Conservation (phyloP, 2,329 filamentous ascomycete species). For the Talaromyces islandicus region DNA sequence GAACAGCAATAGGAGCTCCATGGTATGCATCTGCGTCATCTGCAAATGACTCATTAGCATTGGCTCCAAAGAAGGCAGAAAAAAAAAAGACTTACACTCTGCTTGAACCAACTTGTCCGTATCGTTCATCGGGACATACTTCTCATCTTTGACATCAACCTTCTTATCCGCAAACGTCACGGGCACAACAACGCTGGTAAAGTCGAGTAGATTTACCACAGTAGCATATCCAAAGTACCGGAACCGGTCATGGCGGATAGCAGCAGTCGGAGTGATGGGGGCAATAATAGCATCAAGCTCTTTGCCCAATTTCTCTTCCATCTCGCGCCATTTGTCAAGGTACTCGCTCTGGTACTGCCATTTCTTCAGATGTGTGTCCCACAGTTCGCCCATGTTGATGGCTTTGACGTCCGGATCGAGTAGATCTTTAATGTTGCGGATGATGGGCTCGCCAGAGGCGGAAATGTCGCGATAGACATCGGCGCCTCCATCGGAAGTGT, state of each 20-base stretch:
- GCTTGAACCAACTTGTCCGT: constrained; percentile 17
- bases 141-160: neutral
- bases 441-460: constrained; percentile 31
- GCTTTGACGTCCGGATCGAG: constrained; percentile 16
- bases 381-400: constrained; percentile 20
- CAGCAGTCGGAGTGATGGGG: constrained; percentile 33
- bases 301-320: constrained; percentile 13
- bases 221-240: constrained; percentile 23
- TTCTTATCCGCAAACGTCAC: neutral
- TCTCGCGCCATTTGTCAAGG: constrained; percentile 22
- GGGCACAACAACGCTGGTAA: neutral
- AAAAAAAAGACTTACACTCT: neutral
- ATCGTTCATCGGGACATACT: neutral
- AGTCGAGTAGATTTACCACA: neutral
- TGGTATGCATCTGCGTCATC: constrained; percentile 13
- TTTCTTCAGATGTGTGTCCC: constrained; percentile 26
- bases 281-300: constrained; percentile 35
- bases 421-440: constrained; percentile 29
- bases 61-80: neutral
- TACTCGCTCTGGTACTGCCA: constrained; percentile 31
- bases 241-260: constrained; percentile 31
- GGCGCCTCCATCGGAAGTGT: neutral
- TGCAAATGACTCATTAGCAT: neutral
- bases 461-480: constrained; percentile 23
- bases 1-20: constrained; percentile 5